Base-by-base conservation (phyloP, 2,329 filamentous ascomycete genomes). In the Trichoderma sp. region DNA sequence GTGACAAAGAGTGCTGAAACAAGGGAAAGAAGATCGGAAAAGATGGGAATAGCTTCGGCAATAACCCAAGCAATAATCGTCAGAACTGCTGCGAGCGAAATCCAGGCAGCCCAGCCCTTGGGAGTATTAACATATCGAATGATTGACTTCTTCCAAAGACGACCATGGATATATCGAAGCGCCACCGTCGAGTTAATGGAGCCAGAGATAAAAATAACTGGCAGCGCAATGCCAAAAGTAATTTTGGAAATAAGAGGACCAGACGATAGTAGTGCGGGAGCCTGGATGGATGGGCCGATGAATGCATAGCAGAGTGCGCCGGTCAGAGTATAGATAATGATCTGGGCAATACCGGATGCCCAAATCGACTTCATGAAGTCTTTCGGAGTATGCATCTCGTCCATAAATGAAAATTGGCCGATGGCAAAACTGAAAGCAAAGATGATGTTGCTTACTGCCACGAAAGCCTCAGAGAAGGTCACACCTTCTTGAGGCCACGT, bases 41-140 rank as follows among this genome's bases (percentile, higher is more conserved):
- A 95, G 80, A 91, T 91, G 3, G 93, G 93, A 64, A 94, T 92
- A 1, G 91, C 89, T 79, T 92, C 89, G 8, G 93, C 92, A 77
- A 95, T 90, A 77, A 94, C 81, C 89, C 91, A 94, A 2, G 91
- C 90, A 18, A 92, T 65, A 14, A 92, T 68, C 86, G 92, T 94
- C 50, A 91, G 82, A 50, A 81, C 77, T 1, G 86, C 82, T 38
- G 90, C 88, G 27, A 94, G 89, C 4, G 76, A 85, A 6, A 91
- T 80, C 93, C 93, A 93, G 9, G 81, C 82, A 60, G 80, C 77
- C 84, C 84, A 85, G 56, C 84, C 84, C 80, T 78, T 82, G 63
- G 80, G 80, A 1, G 84, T 85, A 78, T 85, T 85, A 79, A 85
- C 80, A 78, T 81, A 85, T 64, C 82, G 82, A 63, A 82, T 80